phyloP scores from a whole-genome alignment of 129 eudicot species.

The Helianthus annuus region DNA sequence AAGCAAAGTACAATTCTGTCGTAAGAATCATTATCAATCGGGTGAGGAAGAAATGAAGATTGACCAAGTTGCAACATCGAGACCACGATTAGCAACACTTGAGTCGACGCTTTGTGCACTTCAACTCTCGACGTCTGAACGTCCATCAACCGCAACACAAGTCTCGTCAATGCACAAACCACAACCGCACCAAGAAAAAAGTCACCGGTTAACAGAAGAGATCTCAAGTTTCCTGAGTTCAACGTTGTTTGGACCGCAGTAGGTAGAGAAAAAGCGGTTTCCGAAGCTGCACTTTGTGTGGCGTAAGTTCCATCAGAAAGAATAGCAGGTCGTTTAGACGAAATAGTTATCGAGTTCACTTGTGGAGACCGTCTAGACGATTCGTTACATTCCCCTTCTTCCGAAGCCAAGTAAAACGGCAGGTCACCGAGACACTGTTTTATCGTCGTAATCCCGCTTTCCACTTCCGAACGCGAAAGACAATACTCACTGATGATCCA shows the following conservation, averaged over 20 bases:
- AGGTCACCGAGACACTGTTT: conserved; percentile 96
- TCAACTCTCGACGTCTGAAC: conserved; percentile 80
- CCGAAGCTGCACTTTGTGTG: conserved; percentile 95
- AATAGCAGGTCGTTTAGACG: conserved; percentile 84
- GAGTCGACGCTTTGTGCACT: conserved; percentile 66
- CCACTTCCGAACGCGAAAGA: conserved; percentile 92
- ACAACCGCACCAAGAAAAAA: conserved; percentile 95
- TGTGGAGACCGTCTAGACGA: conserved; percentile 69
- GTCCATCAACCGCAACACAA: conserved; percentile 77
- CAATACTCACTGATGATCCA: conserved; percentile 99
- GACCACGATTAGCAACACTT: conserved; percentile 62
- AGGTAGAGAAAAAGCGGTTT: conserved; percentile 87
- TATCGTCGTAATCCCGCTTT: conserved; percentile 79
- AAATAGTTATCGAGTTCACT: conserved; percentile 72
- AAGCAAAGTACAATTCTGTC: conserved; percentile 84
- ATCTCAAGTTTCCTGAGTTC: conserved; percentile 79
- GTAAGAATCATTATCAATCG: conserved; percentile 85
- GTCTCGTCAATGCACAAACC: conserved; percentile 87
- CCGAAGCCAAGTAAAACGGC: conserved; percentile 72
- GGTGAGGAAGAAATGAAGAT: conserved; percentile 92
- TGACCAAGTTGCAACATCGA: conserved; percentile 95
- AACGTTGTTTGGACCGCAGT: conserved; percentile 70
- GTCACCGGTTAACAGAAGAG: conserved; percentile 88
- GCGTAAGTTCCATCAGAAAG: conserved; percentile 98
- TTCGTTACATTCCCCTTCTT: conserved; percentile 71